Conservation (phyloP, 441 rosid genomes). For the Corymbia calophylla region DNA sequence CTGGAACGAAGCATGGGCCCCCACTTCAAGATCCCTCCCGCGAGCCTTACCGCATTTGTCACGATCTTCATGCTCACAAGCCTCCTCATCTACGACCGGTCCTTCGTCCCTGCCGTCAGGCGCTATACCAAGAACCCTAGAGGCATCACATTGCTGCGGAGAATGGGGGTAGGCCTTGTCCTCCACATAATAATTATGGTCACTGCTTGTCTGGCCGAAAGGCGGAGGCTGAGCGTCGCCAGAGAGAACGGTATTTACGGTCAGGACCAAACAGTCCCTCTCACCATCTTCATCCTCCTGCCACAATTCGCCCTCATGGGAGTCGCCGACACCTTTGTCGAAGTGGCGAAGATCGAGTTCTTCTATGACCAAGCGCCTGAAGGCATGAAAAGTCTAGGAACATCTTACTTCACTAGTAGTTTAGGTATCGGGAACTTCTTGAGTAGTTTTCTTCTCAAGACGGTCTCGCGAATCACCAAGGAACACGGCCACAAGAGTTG, state of each 20-base stretch:
- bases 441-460: background rate
- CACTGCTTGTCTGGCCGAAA: background rate
- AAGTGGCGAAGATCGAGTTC: conserved; percentile 11
- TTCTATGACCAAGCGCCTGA: conserved; percentile 9
- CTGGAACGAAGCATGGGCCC: background rate
- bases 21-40: background rate
- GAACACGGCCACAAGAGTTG: background rate
- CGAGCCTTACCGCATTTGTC: background rate
- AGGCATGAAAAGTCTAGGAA: conserved; percentile 10
- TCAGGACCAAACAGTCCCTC: background rate
- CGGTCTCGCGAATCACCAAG: background rate
- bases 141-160: conserved; percentile 10
- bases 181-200: background rate
- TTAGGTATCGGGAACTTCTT: conserved; percentile 4
- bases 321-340: conserved; percentile 2
- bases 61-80: conserved; percentile 2
- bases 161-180: conserved; percentile 7
- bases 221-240: background rate
- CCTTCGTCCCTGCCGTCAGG: background rate
- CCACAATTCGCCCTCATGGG: conserved; percentile 4
- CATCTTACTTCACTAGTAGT: conserved; percentile 2
- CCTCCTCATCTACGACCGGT: background rate
- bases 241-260: background rate
- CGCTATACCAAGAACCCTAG: conserved; percentile 4
- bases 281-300: conserved; percentile 1